phyloP scores from a whole-genome alignment of 192 early-diverging fungal genomes.

The Entrophospora sp. region DNA sequence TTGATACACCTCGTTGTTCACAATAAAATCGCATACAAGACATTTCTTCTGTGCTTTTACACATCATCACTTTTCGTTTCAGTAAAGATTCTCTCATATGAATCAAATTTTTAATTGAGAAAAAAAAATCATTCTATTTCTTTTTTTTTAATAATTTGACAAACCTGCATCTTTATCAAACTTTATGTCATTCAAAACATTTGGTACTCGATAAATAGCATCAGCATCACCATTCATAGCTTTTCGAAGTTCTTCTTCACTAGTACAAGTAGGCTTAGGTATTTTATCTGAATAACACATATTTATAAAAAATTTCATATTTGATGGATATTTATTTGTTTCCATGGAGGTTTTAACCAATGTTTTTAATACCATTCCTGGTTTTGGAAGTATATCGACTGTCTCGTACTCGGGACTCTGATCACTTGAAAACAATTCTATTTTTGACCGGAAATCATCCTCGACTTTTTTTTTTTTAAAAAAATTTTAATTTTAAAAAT shows the following conservation, averaged over 20 bases:
- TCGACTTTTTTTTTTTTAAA: no score
- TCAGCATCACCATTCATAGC: slow-evolving; percentile 53
- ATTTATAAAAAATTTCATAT: slow-evolving; percentile 52
- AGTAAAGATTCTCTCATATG: background rate
- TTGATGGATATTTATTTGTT: slow-evolving; percentile 26
- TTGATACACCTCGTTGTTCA: slow-evolving; percentile 45
- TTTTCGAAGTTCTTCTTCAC: slow-evolving; percentile 54
- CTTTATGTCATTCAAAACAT: slow-evolving; percentile 43
- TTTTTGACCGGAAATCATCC: no score
- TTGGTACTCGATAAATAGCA: slow-evolving; percentile 53
- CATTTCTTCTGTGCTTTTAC: slow-evolving; percentile 33
- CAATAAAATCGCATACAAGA: slow-evolving; percentile 60
- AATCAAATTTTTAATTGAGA: background rate
- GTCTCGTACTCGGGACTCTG: background rate
- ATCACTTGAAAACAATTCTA: no score
- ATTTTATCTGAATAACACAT: slow-evolving; percentile 49
- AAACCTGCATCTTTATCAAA: slow-evolving; percentile 47
- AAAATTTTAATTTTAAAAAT: no score
- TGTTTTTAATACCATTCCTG: slow-evolving; percentile 51
- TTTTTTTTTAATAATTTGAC: no score
- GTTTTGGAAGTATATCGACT: slow-evolving; percentile 33
- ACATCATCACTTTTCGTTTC: background rate
- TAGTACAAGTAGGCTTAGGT: slow-evolving; percentile 42
- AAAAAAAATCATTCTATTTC: no score
- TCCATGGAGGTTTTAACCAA: slow-evolving; percentile 20